Evolutionary conservation across 768 basidiomycete species (phyloP), one percentile per base, ranked within the genome.

Genomic region (Lactarius tabidus): DNA sequence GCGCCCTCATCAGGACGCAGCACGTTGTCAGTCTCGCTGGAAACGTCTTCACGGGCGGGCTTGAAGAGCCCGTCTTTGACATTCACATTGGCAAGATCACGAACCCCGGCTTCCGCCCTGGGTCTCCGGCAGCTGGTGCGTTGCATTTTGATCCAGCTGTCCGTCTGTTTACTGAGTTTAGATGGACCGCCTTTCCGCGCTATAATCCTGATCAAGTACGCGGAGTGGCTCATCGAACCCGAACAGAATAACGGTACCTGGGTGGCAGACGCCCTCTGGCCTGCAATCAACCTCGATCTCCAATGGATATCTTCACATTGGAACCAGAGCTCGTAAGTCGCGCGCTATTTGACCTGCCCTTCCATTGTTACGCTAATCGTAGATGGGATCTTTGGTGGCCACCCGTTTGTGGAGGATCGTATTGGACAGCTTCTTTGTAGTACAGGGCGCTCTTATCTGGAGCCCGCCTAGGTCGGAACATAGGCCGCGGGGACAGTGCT

Each of bases 371-470:
- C 8, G n/a, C 23, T 10, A 26, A 26, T 58, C 45, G 1, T 65
- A 66, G 65, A 52, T 66, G 55, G 54, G 65, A 66, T 41, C 51
- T 58, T 14, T 63, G 61, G 65, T 66, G 56, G 61, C 61, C 56
- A 2, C 48, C 65, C 29, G 57, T 59, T 15, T 63, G 61, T 56
- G 61, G 56, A 8, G 65, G 62, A n/a, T 67, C 62, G 10, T 64
- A 55, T 38, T 64, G 66, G 62, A 56, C 62, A n/a, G 66, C 57
- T 17, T 58, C 66, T 0, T 57, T 67, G 18, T 62, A 67, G 36
- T 43, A 64, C 28, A 63, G 62, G 31, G 66, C 57, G 23, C 53
- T 67, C 5, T 20, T 6, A 14, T 26, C 65, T 26, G 65, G 65
- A 28, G 57, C 62, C 26, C 65, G 51, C 39, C 62, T 66, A 17